A percentile compares a stretch with the other conserved stretches of the same genome.
Conservation (phyloP, 495 filamentous ascomycete species). For the Aspergillus bridgeri region DNA sequence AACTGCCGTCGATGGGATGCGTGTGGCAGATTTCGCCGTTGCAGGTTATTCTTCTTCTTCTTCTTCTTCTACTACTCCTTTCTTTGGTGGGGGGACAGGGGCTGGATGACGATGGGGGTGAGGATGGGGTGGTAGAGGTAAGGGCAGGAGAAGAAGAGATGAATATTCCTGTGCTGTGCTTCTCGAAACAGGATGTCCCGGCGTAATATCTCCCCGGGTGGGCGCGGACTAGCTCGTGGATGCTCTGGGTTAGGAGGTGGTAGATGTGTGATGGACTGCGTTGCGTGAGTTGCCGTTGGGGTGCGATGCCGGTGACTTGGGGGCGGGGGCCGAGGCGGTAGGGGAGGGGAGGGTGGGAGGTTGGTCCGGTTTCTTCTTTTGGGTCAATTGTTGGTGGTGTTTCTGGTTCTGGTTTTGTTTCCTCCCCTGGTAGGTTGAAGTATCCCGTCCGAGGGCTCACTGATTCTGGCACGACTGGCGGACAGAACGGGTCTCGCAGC, state of each 20-base stretch:
- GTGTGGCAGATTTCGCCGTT: slow-evolving; percentile 80
- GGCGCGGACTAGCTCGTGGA: slow-evolving; percentile 47
- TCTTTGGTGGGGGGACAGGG: no score
- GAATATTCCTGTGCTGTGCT: slow-evolving; percentile 74
- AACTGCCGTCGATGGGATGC: slow-evolving; percentile 64
- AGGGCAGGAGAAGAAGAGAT: slow-evolving; percentile 7
- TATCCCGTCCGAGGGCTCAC: slow-evolving; percentile 44
- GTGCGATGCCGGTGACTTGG: slow-evolving; percentile 67
- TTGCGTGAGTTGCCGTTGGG: slow-evolving; percentile 74
- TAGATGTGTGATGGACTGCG: slow-evolving; percentile 51
- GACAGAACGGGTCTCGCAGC: slow-evolving; percentile 33
- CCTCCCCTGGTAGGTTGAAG: slow-evolving; percentile 18
- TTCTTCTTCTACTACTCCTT: no score
- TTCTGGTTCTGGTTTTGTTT: not conserved
- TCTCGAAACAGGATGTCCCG: slow-evolving; percentile 73
- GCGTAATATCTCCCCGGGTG: slow-evolving; percentile 53
- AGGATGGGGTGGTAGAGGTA: not conserved
- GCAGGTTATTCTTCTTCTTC: slow-evolving; percentile 18
- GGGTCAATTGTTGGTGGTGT: no score
- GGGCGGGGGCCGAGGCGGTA: slow-evolving; percentile 61
- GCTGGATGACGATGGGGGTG: no score
- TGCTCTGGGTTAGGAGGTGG: slow-evolving; percentile 40
- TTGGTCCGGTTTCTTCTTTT: no score
- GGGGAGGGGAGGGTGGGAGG: slow-evolving; percentile 42
- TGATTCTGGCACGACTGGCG: slow-evolving; percentile 27